A percentile compares a stretch with the other conserved stretches of the same genome.
Conservation (phyloP, 2,329 filamentous ascomycete genomes). For the Incumbomyces lentus region DNA sequence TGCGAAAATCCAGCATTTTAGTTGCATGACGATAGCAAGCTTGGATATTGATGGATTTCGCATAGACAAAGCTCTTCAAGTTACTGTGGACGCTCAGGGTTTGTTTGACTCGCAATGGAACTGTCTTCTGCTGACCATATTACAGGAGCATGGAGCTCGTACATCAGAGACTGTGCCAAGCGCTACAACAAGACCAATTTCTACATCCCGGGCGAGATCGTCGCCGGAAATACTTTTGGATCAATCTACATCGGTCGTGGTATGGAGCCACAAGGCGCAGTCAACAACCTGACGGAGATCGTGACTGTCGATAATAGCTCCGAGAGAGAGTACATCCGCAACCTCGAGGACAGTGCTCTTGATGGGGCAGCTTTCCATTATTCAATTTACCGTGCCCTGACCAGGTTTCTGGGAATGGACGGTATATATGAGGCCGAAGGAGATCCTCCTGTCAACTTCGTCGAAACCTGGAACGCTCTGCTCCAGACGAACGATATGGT, state of each 20-base stretch:
- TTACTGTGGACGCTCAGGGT: constrained; percentile 38
- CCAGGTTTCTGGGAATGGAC: constrained; percentile 40
- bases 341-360: constrained; percentile 35
- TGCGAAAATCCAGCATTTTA: constrained; percentile 43
- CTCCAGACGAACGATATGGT: constrained; percentile 40
- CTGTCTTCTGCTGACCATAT: not conserved
- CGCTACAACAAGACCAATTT: constrained; percentile 44
- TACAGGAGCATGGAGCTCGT: constrained; percentile 38
- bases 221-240: constrained; percentile 41
- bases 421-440: constrained; percentile 21
- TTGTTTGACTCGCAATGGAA: not conserved
- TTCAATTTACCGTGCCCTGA: constrained; percentile 41
- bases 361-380: constrained; percentile 48
- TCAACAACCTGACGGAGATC: constrained; percentile 29
- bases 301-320: constrained; percentile 26
- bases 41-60: constrained; percentile 48
- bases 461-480: constrained; percentile 36
- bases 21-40: constrained; percentile 43
- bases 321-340: constrained; percentile 33
- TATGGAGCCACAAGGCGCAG: constrained; percentile 35
- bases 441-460: constrained; percentile 29
- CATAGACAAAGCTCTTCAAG: constrained; percentile 44
- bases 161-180: constrained; percentile 41
- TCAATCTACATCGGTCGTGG: constrained; percentile 45
- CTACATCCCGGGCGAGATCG: constrained; percentile 46